Conservation (phyloP, 805 yeast species). For the Candida michaelii region DNA sequence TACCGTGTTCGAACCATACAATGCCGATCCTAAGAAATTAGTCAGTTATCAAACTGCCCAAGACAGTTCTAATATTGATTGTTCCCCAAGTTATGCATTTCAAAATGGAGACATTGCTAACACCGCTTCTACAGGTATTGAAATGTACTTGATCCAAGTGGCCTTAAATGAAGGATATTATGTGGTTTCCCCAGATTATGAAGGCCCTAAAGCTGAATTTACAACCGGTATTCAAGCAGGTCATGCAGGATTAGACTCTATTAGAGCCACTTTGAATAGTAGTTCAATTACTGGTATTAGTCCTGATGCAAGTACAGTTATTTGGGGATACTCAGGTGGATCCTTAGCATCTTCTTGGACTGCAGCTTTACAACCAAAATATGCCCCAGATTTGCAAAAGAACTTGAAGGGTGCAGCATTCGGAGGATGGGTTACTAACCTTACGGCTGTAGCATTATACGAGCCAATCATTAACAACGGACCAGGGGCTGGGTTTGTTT, state of each 20-base stretch:
- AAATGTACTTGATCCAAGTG: constrained; percentile 17
- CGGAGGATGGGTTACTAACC: constrained; percentile 37
- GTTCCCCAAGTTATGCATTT: constrained; percentile 29
- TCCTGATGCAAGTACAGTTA: constrained; percentile 17
- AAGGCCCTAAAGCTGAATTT: constrained; percentile 32
- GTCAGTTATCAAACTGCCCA: constrained; percentile 29
- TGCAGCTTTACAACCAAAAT: constrained; percentile 32
- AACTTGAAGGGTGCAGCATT: constrained; percentile 30
- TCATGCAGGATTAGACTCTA: constrained; percentile 28
- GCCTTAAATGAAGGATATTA: constrained; percentile 31
- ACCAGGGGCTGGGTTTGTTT: constrained; percentile 28
- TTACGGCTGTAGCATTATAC: constrained; percentile 24
- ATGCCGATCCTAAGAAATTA: constrained; percentile 26
- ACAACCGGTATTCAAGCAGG: constrained; percentile 33
- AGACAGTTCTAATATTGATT: constrained; percentile 26
- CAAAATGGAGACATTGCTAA: constrained; percentile 14
- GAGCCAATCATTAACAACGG: constrained; percentile 20
- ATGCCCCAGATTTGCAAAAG: constrained; percentile 31
- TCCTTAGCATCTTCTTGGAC: constrained; percentile 41
- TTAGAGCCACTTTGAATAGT: constrained; percentile 26
- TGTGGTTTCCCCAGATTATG: constrained; percentile 35
- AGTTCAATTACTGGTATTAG: constrained; percentile 19
- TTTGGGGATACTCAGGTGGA: constrained; percentile 43
- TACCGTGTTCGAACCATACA: constrained; percentile 28
- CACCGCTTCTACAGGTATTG: constrained; percentile 16